A percentile compares a stretch with the other conserved stretches of the same genome.
phyloP scores from a whole-genome alignment of 2,329 filamentous ascomycete genomes.

The Hymenoscyphus fructigenus region DNA sequence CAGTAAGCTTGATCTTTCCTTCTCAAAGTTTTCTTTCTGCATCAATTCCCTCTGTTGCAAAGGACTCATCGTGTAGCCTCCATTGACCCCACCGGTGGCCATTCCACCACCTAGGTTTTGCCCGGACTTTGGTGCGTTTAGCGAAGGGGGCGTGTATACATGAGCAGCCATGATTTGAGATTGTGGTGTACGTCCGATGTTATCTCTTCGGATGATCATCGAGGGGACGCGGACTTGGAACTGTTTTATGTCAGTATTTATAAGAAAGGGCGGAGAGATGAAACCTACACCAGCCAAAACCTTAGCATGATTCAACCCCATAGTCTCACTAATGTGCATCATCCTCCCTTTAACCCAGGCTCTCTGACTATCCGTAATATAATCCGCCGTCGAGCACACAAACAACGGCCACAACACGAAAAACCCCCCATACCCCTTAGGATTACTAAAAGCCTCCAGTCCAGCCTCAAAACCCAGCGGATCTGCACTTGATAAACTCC shows the following conservation, averaged over 20 bases:
- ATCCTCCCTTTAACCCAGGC: slow-evolving; percentile 55
- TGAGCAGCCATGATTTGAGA: slow-evolving; percentile 14
- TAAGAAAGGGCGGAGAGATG: slow-evolving; percentile 4
- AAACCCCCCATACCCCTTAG: slow-evolving; percentile 57
- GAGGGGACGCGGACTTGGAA: slow-evolving; percentile 59
- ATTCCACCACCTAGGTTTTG: slow-evolving; percentile 40
- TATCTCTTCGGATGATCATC: slow-evolving; percentile 52
- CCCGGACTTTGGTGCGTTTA: slow-evolving; percentile 42
- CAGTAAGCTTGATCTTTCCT: slow-evolving; percentile 41
- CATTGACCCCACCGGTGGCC: slow-evolving; percentile 13
- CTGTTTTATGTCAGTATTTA: slow-evolving; percentile 36
- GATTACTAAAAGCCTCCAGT: slow-evolving; percentile 43
- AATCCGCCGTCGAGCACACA: slow-evolving; percentile 55
- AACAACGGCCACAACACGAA: slow-evolving; percentile 60
- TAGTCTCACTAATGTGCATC: slow-evolving; percentile 51
- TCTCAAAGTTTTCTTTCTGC: slow-evolving; percentile 46
- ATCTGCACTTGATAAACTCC: slow-evolving; percentile 33
- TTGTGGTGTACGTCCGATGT: slow-evolving; percentile 23
- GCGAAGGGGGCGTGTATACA: slow-evolving; percentile 28
- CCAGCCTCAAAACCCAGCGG: slow-evolving; percentile 50
- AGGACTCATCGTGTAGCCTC: slow-evolving; percentile 40
- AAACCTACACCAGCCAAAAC: slow-evolving; percentile 52
- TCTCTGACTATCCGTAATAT: slow-evolving; percentile 57
- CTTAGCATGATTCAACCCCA: slow-evolving; percentile 59
- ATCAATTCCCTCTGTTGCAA: slow-evolving; percentile 49